phyloP scores from a whole-genome alignment of 768 basidiomycete genomes.

The Leccinum truebloodii region DNA sequence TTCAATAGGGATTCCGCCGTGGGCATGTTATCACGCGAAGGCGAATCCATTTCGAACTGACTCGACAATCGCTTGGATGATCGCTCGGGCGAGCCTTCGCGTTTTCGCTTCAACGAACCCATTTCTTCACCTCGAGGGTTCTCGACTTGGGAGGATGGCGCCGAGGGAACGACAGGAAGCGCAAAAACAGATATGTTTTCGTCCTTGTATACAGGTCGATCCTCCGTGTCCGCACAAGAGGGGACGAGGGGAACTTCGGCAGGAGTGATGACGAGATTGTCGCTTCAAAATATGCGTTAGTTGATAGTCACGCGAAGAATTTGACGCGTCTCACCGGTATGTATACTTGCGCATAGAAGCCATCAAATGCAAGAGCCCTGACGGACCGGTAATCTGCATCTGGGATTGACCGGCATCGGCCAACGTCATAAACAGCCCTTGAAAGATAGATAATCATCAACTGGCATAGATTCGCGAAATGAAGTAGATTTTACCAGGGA shows the following conservation, averaged over 20 bases:
- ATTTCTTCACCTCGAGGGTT: background rate
- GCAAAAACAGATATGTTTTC: slow-evolving; percentile 65
- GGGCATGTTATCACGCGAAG: background rate
- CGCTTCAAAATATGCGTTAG: slow-evolving; percentile 36
- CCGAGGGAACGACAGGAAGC: slow-evolving; percentile 46
- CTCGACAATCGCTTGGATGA: slow-evolving; percentile 38
- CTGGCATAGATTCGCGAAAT: background rate
- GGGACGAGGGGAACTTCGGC: slow-evolving; percentile 41
- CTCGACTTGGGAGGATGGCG: background rate
- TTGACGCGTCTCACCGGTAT: slow-evolving; percentile 48
- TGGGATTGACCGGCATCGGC: slow-evolving; percentile 66
- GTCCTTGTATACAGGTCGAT: slow-evolving; percentile 57
- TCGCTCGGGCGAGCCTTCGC: slow-evolving; percentile 38
- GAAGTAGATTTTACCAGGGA: slow-evolving; percentile 58
- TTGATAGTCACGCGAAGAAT: background rate
- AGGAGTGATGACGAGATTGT: slow-evolving; percentile 49
- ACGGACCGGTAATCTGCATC: slow-evolving; percentile 70
- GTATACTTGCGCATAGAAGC: slow-evolving; percentile 71
- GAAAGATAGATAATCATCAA: background rate
- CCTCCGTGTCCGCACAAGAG: slow-evolving; percentile 22
- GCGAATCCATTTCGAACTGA: background rate
- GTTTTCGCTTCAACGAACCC: slow-evolving; percentile 42
- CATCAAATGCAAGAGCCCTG: slow-evolving; percentile 67
- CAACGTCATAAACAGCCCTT: slow-evolving; percentile 77
- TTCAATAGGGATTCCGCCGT: slow-evolving; percentile 18